These are phyloP conservation scores for Chlorella sorokiniana DNA, from an alignment of 139 green algal genomes.

Conservation along the genomic window DNA sequence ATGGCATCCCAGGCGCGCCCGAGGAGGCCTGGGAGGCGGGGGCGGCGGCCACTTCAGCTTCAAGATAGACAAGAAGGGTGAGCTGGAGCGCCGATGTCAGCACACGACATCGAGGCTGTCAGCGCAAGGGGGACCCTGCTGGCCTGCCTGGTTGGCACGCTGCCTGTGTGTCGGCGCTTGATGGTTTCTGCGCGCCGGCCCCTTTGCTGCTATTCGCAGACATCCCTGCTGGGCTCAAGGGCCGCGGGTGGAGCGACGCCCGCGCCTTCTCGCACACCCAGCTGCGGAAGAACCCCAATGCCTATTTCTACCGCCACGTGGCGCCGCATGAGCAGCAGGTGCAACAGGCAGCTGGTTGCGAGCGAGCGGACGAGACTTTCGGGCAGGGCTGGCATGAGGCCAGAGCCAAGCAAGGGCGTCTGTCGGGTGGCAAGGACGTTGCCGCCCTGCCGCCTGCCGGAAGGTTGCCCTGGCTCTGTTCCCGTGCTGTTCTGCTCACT, in stretches of 20 bases:
- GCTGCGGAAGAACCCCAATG: constrained; percentile 80
- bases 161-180: not conserved
- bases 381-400: too few relatives aligned
- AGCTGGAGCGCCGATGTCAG: not conserved
- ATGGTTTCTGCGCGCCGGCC: not conserved
- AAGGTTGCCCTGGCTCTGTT: too few relatives aligned
- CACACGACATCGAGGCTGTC: not conserved
- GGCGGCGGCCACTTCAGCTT: constrained; percentile 59
- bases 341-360: too few relatives aligned
- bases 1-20: constrained; percentile 43
- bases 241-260: constrained; percentile 62
- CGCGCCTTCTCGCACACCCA: constrained; percentile 56
- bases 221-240: not conserved
- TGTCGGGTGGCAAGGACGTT: too few relatives aligned
- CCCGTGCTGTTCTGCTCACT: not conserved
- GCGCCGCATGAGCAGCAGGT: constrained; percentile 59
- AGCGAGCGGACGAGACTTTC: not conserved
- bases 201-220: not conserved
- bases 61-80: constrained; percentile 47
- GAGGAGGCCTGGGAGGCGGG: constrained; percentile 55
- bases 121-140: not conserved
- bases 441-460: too few relatives aligned
- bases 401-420: too few relatives aligned
- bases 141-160: not conserved
- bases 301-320: constrained; percentile 79